A percentile compares a stretch with the other conserved stretches of the same genome.
phyloP scores from a whole-genome alignment of 2,329 filamentous ascomycete genomes.

The Grosmannia penicillata region DNA sequence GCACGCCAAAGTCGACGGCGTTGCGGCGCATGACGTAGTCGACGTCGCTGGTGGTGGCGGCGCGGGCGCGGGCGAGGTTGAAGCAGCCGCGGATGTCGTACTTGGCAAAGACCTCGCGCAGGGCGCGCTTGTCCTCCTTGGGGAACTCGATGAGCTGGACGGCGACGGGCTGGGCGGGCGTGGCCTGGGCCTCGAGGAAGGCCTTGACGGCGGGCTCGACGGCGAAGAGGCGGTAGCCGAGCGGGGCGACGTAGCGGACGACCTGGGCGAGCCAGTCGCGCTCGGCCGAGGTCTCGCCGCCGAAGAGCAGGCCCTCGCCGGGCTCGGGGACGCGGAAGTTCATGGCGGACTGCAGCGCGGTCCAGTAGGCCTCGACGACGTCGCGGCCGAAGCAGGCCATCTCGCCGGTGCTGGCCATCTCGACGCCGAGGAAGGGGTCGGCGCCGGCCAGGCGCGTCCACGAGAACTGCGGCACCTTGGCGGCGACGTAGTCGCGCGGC shows the following conservation, averaged over 20 bases:
- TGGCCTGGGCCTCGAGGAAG: conserved; percentile 61
- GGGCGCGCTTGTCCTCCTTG: conserved; percentile 84
- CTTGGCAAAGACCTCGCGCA: conserved; percentile 91
- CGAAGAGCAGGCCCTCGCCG: conserved; percentile 88
- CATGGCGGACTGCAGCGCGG: conserved; percentile 91
- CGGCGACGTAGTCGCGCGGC: conserved; percentile 84
- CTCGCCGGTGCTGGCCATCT: conserved; percentile 94
- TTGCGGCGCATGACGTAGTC: conserved; percentile 99
- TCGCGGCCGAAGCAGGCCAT: conserved; percentile 98
- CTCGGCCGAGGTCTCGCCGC: conserved; percentile 51
- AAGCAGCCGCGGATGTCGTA: conserved; percentile 93
- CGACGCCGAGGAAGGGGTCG: conserved; percentile 92
- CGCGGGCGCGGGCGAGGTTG: conserved; percentile 76
- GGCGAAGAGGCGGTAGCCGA: conserved; percentile 90
- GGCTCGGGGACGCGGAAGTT: conserved; percentile 96
- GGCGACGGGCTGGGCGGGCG: conserved; percentile 46
- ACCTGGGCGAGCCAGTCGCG: conserved; percentile 62
- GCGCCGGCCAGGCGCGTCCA: conserved; percentile 97
- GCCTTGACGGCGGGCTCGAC: conserved; percentile 69
- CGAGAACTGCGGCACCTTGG: conserved; percentile 97
- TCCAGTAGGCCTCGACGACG: conserved; percentile 94
- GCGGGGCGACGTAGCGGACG: conserved; percentile 72
- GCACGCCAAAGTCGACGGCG: conserved; percentile 94
- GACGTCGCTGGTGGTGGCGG: conserved; percentile 72
- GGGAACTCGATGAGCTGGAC: conserved; percentile 96